phyloP scores from a whole-genome alignment of 2,329 filamentous ascomycete genomes.

The Diaporthe capsici region DNA sequence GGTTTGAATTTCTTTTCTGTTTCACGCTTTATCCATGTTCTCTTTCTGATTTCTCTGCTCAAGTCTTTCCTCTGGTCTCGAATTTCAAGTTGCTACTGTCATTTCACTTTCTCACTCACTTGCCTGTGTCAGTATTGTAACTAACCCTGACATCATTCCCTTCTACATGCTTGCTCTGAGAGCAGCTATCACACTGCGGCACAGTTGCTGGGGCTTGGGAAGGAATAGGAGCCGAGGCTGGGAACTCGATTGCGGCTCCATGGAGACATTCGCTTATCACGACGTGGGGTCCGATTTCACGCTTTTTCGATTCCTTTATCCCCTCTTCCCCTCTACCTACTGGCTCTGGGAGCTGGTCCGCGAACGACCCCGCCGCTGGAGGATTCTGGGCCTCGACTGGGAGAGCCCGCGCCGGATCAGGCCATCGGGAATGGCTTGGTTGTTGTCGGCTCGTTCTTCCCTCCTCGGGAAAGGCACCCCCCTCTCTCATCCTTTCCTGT shows the following conservation, averaged over 20 bases:
- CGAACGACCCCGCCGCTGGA: constrained; percentile 11
- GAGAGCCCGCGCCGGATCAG: neutral
- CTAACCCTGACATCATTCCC: constrained; percentile 24
- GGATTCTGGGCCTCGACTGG: constrained; percentile 8
- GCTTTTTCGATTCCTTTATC: neutral
- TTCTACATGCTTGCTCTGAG: constrained; percentile 25
- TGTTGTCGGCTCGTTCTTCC: neutral
- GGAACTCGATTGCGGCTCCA: constrained; percentile 27
- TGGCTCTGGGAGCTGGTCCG: constrained; percentile 33
- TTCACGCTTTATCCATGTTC: neutral
- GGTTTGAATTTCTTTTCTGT: constrained; percentile 19
- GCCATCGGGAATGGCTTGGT: constrained; percentile 31
- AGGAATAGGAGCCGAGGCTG: constrained; percentile 17
- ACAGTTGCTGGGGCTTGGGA: constrained; percentile 24
- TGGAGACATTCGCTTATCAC: constrained; percentile 5
- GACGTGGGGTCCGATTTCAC: constrained; percentile 2
- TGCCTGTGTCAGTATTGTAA: constrained; percentile 31
- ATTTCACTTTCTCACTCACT: constrained; percentile 12
- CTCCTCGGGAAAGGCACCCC: neutral
- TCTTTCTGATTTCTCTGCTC: constrained; percentile 12
- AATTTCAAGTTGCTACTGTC: constrained; percentile 31
- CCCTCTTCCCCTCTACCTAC: neutral
- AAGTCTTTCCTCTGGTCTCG: constrained; percentile 24
- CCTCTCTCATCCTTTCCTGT: neutral
- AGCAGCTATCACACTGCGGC: constrained; percentile 30